These are phyloP conservation scores for Hemisphaericaspora xylofermentans DNA, from an alignment of 1,139 yeast species.

Conservation along the genomic window DNA sequence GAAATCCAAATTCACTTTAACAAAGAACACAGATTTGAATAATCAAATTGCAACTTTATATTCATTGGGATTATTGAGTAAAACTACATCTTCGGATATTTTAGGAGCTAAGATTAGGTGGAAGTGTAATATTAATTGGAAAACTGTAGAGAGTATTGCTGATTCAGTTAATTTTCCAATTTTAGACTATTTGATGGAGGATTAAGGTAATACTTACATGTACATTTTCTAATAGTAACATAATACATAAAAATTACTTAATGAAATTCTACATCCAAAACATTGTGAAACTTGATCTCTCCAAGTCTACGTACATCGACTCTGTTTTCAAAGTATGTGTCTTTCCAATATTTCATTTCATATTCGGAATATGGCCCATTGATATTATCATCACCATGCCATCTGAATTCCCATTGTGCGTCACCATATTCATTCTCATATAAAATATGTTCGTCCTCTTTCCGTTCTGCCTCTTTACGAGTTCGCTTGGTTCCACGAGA, in stretches of 20 bases:
- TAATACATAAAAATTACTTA: background rate
- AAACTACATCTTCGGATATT: constrained; percentile 54
- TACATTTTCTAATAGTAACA: background rate
- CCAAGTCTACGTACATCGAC: constrained; percentile 45
- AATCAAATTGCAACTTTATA: constrained; percentile 61
- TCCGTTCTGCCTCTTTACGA: constrained; percentile 12
- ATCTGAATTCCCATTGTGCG: constrained; percentile 59
- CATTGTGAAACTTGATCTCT: constrained; percentile 33
- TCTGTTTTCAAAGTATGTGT: constrained; percentile 51
- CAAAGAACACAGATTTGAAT: constrained; percentile 48
- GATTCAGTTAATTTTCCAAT: constrained; percentile 55
- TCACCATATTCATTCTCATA: constrained; percentile 29
- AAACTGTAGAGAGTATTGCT: constrained; percentile 49
- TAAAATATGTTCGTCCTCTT: constrained; percentile 11
- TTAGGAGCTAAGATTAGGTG: constrained; percentile 63
- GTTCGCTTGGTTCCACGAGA: constrained; percentile 24
- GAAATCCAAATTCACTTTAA: constrained; percentile 32
- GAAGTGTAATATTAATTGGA: constrained; percentile 62
- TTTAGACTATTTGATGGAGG: constrained; percentile 43
- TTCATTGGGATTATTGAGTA: constrained; percentile 51
- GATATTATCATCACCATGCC: constrained; percentile 50
- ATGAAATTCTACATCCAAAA: constrained; percentile 30
- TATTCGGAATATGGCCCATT: constrained; percentile 60
- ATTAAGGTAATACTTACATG: constrained; percentile 18
- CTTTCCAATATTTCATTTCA: constrained; percentile 63